Evolutionary conservation across 2,329 filamentous ascomycete species (phyloP).

Genomic region (Aspergillus costaricaensis): DNA sequence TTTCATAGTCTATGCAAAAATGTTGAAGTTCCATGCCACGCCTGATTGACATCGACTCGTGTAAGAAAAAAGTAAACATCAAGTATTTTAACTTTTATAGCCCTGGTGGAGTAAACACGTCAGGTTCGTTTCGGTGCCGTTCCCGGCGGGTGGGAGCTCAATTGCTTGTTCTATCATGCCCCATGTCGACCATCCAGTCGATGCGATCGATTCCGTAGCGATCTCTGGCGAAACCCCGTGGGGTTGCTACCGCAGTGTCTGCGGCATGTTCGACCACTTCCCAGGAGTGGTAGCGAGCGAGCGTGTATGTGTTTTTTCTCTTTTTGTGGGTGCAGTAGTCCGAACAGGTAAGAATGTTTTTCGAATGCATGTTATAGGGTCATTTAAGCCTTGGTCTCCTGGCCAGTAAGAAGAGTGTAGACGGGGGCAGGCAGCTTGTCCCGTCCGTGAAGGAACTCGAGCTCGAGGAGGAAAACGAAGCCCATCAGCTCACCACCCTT

Average conservation of each 20-base stretch:
- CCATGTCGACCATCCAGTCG: constrained; percentile 12
- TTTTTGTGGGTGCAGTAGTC: background rate
- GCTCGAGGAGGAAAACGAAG: constrained; percentile 93
- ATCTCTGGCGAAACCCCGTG: background rate
- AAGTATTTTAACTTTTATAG: background rate
- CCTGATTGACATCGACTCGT: background rate
- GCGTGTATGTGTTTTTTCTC: background rate
- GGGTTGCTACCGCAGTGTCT: background rate
- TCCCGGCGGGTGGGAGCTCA: background rate
- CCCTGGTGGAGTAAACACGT: background rate
- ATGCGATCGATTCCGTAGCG: constrained; percentile 8
- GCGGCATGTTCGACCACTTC: background rate
- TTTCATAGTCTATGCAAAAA: constrained; percentile 4
- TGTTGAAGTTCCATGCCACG: background rate
- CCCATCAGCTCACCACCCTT: constrained; percentile 83
- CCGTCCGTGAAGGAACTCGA: constrained; percentile 88
- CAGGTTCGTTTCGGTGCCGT: background rate
- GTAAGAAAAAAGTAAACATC: background rate
- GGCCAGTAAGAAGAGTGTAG: constrained; percentile 75
- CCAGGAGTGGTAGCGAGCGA: background rate
- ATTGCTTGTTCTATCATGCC: background rate
- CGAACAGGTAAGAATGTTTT: constrained; percentile 8
- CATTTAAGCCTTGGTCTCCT: constrained; percentile 42
- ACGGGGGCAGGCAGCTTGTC: constrained; percentile 84
- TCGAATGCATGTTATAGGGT: constrained; percentile 7